Base-by-base conservation (phyloP, 257 asterid genomes). In the Solanum etuberosum region DNA sequence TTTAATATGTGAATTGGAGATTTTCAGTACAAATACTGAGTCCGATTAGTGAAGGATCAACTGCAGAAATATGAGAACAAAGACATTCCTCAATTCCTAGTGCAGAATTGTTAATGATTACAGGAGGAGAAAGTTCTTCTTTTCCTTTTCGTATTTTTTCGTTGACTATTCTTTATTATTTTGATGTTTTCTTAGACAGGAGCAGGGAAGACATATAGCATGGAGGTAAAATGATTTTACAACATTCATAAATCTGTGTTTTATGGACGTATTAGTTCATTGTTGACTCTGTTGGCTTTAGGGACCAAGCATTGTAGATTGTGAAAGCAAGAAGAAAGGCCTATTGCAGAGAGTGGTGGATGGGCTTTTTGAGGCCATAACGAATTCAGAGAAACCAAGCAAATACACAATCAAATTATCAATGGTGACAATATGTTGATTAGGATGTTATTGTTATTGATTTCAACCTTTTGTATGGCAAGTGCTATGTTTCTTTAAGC, bases 201-300 rank as follows among this genome's bases (percentile, higher is more conserved):
- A 88, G 98, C 98, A 35, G 98, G 98, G 87, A 95, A 95, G 94
- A 94, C 98, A 78, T 95, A 95, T 91, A 94, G 93, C 92, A 93
- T 95, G 94, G 97, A 95, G 98, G 98, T 95, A 91, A 90, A 83
- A 65, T 88, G 83, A 89, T 86, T 81, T 51, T 59, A 72, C 42
- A 78, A 37, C 57, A 21, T 68, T 27, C 87, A 83, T 85, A 80
- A 73, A 34, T 38, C 40, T 34, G 81, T 9, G 13, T 81, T 74
- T 25, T 72, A 68, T 74, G 61, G 25, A 83, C 23, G n/a, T 31
- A 29, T 7, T 20, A 85, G 34, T 84, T 32, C 77, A 38, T 72
- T 51, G 74, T 73, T 21, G 81, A 40, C 11, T 38, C 84, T 40
- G 5, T 68, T 77, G 61, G 59, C 71, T 88, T 74, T 87, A 95